phyloP scores from a whole-genome alignment of 495 filamentous ascomycete species.

The Chaetomium cochliodes region DNA sequence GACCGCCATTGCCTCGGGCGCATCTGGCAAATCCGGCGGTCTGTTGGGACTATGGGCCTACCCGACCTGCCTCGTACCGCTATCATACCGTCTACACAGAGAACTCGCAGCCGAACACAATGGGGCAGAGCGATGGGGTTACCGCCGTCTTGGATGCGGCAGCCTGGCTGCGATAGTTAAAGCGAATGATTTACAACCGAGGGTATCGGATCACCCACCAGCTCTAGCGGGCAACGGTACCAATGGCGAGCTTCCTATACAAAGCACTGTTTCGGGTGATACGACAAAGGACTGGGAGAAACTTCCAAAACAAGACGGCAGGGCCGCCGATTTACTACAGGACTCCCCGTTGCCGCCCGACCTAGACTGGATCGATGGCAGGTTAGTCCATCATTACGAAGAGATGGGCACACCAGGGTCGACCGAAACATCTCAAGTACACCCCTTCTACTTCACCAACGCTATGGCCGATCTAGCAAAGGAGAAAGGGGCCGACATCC shows the following conservation, averaged over 20 bases:
- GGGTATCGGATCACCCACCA: conserved; percentile 24
- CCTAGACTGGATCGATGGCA: conserved; percentile 80
- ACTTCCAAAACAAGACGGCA: conserved; percentile 70
- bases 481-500: conserved; percentile 70
- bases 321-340: conserved; percentile 58
- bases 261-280: conserved; percentile 23
- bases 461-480: conserved; percentile 77
- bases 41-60: conserved; percentile 93
- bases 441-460: conserved; percentile 89
- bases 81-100: conserved; percentile 81
- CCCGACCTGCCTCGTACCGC: conserved; percentile 76
- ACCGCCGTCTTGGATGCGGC: conserved; percentile 74
- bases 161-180: conserved; percentile 61
- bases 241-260: conserved; percentile 36
- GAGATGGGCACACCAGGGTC: conserved; percentile 73
- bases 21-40: conserved; percentile 93
- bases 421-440: conserved; percentile 82
- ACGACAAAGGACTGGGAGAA: conserved; percentile 50
- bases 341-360: conserved; percentile 69
- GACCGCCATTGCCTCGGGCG: conserved; percentile 80
- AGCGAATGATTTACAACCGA: conserved; percentile 38
- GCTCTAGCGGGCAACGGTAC: conserved; percentile 11
- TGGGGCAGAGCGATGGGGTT: conserved; percentile 83
- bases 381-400: conserved; percentile 66
- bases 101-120: conserved; percentile 82